Conservation (phyloP, 2,329 filamentous ascomycete genomes). For the Epichloe gansuensis region DNA sequence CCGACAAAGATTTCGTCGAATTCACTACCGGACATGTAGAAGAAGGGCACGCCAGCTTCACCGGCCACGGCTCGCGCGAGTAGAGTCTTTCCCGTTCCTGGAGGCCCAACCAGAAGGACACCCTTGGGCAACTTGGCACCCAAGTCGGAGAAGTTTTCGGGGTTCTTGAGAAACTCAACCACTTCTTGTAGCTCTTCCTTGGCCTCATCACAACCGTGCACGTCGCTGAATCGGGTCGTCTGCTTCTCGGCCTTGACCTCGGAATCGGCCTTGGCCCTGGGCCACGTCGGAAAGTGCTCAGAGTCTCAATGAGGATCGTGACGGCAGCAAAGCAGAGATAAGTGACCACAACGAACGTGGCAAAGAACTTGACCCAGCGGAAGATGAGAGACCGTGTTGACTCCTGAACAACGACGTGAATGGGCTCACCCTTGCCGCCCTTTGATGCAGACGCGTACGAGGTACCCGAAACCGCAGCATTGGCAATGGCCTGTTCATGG, state of each 20-base stretch:
- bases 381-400: constrained; percentile 68
- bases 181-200: constrained; percentile 97
- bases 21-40: constrained; percentile 99
- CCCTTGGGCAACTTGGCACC: constrained; percentile 96
- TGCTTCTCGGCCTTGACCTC: constrained; percentile 91
- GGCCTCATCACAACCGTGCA: constrained; percentile 94
- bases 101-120: constrained; percentile 86
- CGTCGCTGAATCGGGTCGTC: constrained; percentile 80
- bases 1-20: constrained; percentile 98
- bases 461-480: constrained; percentile 14
- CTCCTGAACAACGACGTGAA: constrained; percentile 94
- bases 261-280: constrained; percentile 58
- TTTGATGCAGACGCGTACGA: constrained; percentile 22
- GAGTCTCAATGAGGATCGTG: constrained; percentile 70
- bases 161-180: constrained; percentile 90
- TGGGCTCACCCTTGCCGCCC: constrained; percentile 69
- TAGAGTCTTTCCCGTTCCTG: constrained; percentile 94
- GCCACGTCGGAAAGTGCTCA: constrained; percentile 62
- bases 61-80: constrained; percentile 91
- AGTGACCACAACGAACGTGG: constrained; percentile 64
- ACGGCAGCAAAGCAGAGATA: constrained; percentile 73
- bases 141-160: constrained; percentile 83
- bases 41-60: constrained; percentile 95
- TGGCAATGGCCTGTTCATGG: constrained; percentile 18
- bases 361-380: constrained; percentile 80